Evolutionary conservation across 768 basidiomycete genomes (phyloP), one percentile per base, ranked within the genome.

Genomic region (Mycena pura): DNA sequence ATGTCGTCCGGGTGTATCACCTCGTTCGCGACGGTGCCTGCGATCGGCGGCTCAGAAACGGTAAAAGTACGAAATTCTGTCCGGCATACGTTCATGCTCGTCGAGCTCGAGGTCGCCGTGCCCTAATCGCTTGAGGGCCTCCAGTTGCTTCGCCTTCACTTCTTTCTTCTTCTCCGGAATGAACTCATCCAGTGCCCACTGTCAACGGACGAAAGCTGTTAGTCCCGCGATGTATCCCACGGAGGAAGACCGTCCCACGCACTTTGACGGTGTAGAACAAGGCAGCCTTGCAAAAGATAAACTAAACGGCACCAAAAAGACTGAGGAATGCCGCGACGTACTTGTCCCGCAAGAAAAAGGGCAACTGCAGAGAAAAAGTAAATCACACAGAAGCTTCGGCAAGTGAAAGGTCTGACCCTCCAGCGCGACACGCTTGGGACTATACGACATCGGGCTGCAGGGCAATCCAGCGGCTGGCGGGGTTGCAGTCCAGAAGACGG

Each of bases 1-100:
- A 96, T 96, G 69, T 96, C 92, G 72, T 95, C 93, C 3, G 94
- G 93, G 67, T 93, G 91, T 62, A 99, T 93, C 21, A 99, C 87
- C 69, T 99, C 96, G 36, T 90, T 91, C 5, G 96, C 93, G 56
- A 98, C 94, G 39, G 88, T 88, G 58, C 86, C 92, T 92, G 62
- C 2, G 64, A n/a, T 64, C 22, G 27, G 50, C 28, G 53, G 50
- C 25, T 32, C 44, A 63, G 28, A 36, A 56, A 25, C 14, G 48
- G 17, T n/a, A 32, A n/a, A 27, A 41, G 28, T 15, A 57, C 32
- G 31, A 48, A 36, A 39, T 28, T 22, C n/a, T 34, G 43, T 10
- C 11, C 0, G 27, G 74, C 89, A 63, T 73, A 93, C 93, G 78
- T 79, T 99, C 96, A 70, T 99, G 93, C 74, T 98, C 96, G 68